A percentile compares a stretch with the other conserved stretches of the same genome.
These are phyloP conservation scores for Albizia julibrissin DNA, from an alignment of 306 rosid species.

Conservation along the genomic window DNA sequence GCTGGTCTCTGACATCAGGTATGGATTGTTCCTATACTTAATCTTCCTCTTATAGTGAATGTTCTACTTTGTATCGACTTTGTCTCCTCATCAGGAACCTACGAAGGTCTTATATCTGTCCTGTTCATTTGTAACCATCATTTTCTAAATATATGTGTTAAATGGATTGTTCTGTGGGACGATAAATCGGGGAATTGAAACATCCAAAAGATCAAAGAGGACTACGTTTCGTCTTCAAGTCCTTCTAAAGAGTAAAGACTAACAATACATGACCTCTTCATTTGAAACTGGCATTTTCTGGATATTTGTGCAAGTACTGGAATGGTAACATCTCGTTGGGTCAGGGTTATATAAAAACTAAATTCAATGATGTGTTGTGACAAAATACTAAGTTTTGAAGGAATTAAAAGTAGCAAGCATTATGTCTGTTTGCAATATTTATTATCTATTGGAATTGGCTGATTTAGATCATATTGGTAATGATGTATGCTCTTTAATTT, in stretches of 20 bases:
- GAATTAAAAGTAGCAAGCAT: background rate
- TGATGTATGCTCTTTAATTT: background rate
- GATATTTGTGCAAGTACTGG: background rate
- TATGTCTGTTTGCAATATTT: conserved; percentile 6
- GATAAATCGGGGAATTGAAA: background rate
- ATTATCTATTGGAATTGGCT: background rate
- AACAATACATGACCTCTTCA: background rate
- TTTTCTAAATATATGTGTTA: background rate
- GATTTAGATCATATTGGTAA: background rate
- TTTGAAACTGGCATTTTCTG: background rate
- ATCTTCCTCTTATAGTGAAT: conserved; percentile 7
- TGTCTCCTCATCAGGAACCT: conserved; percentile 20
- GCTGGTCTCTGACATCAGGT: conserved; percentile 91
- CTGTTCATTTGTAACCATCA: background rate
- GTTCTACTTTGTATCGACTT: background rate
- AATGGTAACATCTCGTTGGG: background rate
- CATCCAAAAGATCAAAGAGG: background rate
- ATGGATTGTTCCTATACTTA: conserved; percentile 23
- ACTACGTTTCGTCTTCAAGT: background rate
- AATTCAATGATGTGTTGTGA: background rate
- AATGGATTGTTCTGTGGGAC: background rate
- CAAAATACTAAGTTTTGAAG: background rate
- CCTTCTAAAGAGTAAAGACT: background rate
- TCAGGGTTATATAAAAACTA: background rate
- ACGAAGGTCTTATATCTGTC: background rate